A percentile compares a stretch with the other conserved stretches of the same genome.
These are phyloP conservation scores for Aureobasidium sp. DNA, from an alignment of 2,329 filamentous ascomycete species.

Conservation along the genomic window DNA sequence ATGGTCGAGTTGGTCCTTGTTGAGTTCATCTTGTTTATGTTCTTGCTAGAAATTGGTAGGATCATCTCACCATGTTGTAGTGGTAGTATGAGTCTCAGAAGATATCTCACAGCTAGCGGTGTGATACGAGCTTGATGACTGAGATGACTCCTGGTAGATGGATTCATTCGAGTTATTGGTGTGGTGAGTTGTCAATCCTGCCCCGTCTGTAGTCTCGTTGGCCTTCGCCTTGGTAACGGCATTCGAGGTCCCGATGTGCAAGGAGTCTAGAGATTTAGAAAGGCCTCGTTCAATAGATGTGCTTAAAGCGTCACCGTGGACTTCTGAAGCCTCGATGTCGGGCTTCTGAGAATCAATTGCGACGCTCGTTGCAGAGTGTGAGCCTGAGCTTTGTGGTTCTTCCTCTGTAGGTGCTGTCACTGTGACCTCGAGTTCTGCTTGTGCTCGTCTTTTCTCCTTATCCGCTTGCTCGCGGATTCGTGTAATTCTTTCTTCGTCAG, in stretches of 20 bases:
- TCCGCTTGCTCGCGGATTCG: slow-evolving; percentile 21
- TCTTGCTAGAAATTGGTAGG: neutral
- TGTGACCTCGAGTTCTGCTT: slow-evolving; percentile 1
- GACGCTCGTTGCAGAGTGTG: neutral
- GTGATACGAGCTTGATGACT: neutral
- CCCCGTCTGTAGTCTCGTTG: neutral
- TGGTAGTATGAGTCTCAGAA: neutral
- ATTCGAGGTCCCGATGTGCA: neutral
- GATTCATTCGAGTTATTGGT: neutral
- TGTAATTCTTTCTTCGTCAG: slow-evolving; percentile 24
- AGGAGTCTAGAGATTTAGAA: neutral
- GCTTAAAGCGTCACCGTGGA: neutral
- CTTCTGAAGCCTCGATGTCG: neutral
- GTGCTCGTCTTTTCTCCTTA: slow-evolving; percentile 14
- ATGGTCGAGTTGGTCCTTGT: neutral
- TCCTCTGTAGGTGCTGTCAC: neutral
- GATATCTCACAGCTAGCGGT: neutral
- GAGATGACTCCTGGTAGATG: neutral
- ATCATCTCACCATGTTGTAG: neutral
- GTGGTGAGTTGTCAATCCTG: neutral
- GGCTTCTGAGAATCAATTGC: neutral
- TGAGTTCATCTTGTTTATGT: neutral
- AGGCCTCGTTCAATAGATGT: neutral
- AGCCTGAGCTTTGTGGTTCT: neutral
- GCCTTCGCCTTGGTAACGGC: neutral